Percentiles rank a stretch among this genome's conserved stretches.
Evolutionary conservation across 2,329 filamentous ascomycete species (phyloP).

Genomic region (Emergomyces pasteurianus): DNA sequence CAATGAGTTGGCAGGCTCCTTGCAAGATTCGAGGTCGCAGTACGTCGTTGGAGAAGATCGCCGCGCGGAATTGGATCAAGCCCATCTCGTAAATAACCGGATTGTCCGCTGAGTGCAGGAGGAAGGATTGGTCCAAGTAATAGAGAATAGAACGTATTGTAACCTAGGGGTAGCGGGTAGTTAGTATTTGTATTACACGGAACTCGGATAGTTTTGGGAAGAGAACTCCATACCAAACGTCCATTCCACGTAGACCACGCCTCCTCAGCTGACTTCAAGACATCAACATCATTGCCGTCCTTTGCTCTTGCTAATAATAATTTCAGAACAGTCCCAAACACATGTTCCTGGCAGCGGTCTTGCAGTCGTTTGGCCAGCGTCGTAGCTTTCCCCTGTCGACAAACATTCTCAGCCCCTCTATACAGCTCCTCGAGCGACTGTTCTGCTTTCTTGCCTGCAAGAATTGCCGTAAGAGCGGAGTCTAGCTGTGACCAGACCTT

Average conservation of each 20-base stretch:
- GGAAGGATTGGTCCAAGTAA: constrained; percentile 81
- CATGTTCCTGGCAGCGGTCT: constrained; percentile 53
- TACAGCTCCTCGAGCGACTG: constrained; percentile 82
- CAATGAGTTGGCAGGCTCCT: constrained; percentile 66
- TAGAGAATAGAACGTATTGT: constrained; percentile 82
- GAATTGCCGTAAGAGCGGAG: constrained; percentile 59
- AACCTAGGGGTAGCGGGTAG: constrained; percentile 36
- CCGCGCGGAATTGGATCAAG: constrained; percentile 58
- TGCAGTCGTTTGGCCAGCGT: constrained; percentile 57
- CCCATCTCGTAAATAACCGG: constrained; percentile 71
- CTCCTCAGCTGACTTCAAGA: constrained; percentile 47
- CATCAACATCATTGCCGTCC: constrained; percentile 48
- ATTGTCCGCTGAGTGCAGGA: constrained; percentile 59
- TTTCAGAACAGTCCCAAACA: constrained; percentile 43
- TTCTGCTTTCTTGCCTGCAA: constrained; percentile 50
- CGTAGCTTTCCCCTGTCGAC: constrained; percentile 61
- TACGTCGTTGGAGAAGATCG: constrained; percentile 42
- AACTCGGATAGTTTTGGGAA: not conserved
- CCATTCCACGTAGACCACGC: constrained; percentile 69
- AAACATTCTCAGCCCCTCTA: constrained; percentile 81
- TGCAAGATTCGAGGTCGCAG: constrained; percentile 46
- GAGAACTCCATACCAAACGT: constrained; percentile 50
- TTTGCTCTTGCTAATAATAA: constrained; percentile 45
- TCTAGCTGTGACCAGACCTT: constrained; percentile 64
- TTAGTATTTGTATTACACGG: not conserved